A percentile compares a stretch with the other conserved stretches of the same genome.
Evolutionary conservation across 805 yeast species (phyloP).

Genomic region (Jamesozyma piceae): DNA sequence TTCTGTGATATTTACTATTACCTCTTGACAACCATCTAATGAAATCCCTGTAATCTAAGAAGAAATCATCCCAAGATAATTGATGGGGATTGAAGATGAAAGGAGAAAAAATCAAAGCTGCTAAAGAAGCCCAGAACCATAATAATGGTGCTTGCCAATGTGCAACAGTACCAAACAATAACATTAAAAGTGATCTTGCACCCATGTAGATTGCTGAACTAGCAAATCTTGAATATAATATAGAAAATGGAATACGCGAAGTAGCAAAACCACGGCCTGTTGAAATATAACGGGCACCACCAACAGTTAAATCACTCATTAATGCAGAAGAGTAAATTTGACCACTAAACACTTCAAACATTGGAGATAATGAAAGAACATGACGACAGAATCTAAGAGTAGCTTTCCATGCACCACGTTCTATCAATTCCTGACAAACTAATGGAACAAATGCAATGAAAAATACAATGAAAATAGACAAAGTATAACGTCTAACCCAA

Average conservation of each 20-base stretch:
- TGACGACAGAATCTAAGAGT: constrained; percentile 60
- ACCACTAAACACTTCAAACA: constrained; percentile 77
- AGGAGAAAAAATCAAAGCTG: constrained; percentile 84
- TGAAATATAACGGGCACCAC: constrained; percentile 80
- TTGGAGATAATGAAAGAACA: constrained; percentile 60
- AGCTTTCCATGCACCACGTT: constrained; percentile 72
- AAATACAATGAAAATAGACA: constrained; percentile 87
- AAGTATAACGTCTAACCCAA: constrained; percentile 80
- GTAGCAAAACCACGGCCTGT: constrained; percentile 85
- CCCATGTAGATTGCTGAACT: constrained; percentile 79
- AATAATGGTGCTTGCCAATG: constrained; percentile 87
- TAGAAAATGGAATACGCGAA: constrained; percentile 65
- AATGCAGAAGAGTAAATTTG: constrained; percentile 67
- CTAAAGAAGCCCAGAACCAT: constrained; percentile 94
- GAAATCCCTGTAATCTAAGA: constrained; percentile 89
- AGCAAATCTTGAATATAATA: constrained; percentile 66
- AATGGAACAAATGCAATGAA: constrained; percentile 72
- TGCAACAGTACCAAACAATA: constrained; percentile 62
- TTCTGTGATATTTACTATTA: constrained; percentile 79
- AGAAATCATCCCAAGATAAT: constrained; percentile 90
- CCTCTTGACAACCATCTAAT: constrained; percentile 87
- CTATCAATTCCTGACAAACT: constrained; percentile 68
- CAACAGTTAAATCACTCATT: constrained; percentile 60
- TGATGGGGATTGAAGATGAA: constrained; percentile 95
- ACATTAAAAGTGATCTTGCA: constrained; percentile 62